A percentile compares a stretch with the other conserved stretches of the same genome.
These are phyloP conservation scores for Rhizophagus prolifer DNA, from an alignment of 192 early-diverging fungal species.

Conservation along the genomic window DNA sequence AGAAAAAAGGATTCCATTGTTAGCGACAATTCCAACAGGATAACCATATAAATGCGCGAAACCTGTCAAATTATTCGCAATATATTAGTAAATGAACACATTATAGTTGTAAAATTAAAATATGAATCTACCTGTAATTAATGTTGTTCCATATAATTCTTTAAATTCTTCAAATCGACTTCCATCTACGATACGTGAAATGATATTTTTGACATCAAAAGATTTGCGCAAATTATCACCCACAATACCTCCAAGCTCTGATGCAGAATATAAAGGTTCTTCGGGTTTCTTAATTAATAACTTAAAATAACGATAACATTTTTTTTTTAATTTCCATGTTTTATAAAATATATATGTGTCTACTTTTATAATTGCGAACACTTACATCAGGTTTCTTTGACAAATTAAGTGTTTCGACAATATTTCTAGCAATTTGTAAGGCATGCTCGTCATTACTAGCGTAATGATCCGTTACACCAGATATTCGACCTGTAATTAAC, in stretches of 20 bases:
- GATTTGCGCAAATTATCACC: conserved; percentile 86
- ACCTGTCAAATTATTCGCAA: conserved; percentile 39
- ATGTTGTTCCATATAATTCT: conserved; percentile 81
- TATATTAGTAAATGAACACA: not conserved
- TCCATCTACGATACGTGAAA: conserved; percentile 93
- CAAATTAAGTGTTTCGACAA: conserved; percentile 86
- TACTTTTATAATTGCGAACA: not conserved
- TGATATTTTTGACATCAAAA: conserved; percentile 90
- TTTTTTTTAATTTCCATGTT: not conserved
- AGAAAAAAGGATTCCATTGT: conserved; percentile 94
- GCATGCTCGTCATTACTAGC: conserved; percentile 89
- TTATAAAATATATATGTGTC: conserved; percentile 11
- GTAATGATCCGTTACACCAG: conserved; percentile 94
- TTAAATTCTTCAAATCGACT: conserved; percentile 93
- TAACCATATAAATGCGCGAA: conserved; percentile 89
- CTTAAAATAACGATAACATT: not conserved
- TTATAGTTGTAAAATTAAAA: not conserved
- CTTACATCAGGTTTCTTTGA: conserved; percentile 60
- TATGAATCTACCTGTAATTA: conserved; percentile 70
- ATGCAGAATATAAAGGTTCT: conserved; percentile 75
- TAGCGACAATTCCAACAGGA: conserved; percentile 92
- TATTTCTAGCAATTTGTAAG: conserved; percentile 75
- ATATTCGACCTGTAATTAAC: conserved; percentile 56
- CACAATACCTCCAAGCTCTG: conserved; percentile 92
- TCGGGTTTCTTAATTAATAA: conserved; percentile 51